Evolutionary conservation across 192 early-diverging fungal genomes (phyloP).

Genomic region (Chytriomyces sp.): DNA sequence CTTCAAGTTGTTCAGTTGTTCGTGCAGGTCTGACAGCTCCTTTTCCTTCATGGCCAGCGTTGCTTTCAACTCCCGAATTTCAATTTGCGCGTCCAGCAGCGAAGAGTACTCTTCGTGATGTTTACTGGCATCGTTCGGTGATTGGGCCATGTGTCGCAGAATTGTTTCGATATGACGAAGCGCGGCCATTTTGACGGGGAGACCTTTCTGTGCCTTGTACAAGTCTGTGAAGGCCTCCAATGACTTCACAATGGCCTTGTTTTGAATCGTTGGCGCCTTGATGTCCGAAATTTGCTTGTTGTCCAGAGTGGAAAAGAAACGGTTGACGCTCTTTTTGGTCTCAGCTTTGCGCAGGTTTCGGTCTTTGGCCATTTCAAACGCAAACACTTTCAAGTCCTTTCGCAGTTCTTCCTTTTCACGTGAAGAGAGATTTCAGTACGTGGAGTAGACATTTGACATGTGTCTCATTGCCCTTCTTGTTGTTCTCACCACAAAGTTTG

Average conservation of each 20-base stretch:
- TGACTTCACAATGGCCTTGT: too few species aligned
- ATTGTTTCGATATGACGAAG: constrained; percentile 6
- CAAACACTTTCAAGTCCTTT: constrained; percentile 16
- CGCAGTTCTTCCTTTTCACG: constrained; percentile 10
- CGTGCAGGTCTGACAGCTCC: constrained; percentile 1
- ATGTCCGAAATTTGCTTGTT: background rate
- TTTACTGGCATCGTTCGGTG: too few species aligned
- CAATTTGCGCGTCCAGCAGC: constrained; percentile 13
- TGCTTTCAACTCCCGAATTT: constrained; percentile 8
- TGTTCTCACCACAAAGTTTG: constrained; percentile 3
- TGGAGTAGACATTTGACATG: constrained; percentile 1
- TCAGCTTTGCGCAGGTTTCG: background rate
- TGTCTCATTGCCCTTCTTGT: background rate
- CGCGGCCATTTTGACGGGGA: constrained; percentile 7
- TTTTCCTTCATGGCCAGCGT: constrained; percentile 9
- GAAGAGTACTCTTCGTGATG: constrained; percentile 17
- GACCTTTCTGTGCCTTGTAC: background rate
- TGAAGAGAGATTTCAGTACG: too few species aligned
- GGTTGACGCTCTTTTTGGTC: background rate
- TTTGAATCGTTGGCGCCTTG: background rate
- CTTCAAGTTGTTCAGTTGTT: background rate
- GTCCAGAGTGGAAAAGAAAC: background rate
- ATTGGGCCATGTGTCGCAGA: background rate
- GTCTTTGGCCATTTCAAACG: background rate
- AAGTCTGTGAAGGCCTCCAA: background rate